These are phyloP conservation scores for Teratosphaeria destructans DNA, from an alignment of 2,329 filamentous ascomycete species.

Conservation along the genomic window DNA sequence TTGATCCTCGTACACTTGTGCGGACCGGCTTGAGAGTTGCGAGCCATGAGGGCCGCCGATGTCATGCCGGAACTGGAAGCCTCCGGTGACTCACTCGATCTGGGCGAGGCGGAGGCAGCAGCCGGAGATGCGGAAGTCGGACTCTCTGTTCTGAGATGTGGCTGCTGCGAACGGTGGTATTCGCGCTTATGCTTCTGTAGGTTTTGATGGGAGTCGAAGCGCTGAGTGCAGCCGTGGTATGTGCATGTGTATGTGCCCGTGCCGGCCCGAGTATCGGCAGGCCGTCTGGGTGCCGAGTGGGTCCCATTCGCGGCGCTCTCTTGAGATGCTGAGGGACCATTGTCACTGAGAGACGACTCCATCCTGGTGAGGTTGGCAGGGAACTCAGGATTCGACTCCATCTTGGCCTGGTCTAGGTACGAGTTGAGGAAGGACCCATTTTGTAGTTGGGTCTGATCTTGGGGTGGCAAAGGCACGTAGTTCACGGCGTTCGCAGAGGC, in stretches of 20 bases:
- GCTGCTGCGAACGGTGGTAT: constrained; percentile 67
- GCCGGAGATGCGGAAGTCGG: constrained; percentile 25
- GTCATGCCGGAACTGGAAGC: constrained; percentile 35
- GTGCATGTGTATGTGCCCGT: constrained; percentile 92
- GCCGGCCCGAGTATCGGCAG: constrained; percentile 58
- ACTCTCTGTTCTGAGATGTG: constrained; percentile 10
- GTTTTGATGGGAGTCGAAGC: constrained; percentile 78
- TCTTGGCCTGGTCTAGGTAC: constrained; percentile 20
- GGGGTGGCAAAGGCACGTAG: constrained; percentile 20
- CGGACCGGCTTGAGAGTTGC: constrained; percentile 84
- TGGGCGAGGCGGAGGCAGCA: constrained; percentile 20
- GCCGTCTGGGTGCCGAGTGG: constrained; percentile 36
- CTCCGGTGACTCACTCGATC: constrained; percentile 22
- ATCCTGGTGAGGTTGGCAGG: constrained; percentile 50
- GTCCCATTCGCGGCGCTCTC: constrained; percentile 25
- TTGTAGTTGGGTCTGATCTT: constrained; percentile 12
- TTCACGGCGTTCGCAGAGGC: constrained; percentile 21
- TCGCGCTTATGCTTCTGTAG: constrained; percentile 95
- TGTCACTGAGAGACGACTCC: constrained; percentile 51
- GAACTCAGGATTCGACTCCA: constrained; percentile 42
- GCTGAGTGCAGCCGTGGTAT: constrained; percentile 77
- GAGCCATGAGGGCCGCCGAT: constrained; percentile 43
- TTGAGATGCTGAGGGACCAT: constrained; percentile 33
- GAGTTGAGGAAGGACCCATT: constrained; percentile 15
- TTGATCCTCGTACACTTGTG: constrained; percentile 91